Evolutionary conservation across 2,329 filamentous ascomycete species (phyloP).

Genomic region (Dactylellina cionopaga): DNA sequence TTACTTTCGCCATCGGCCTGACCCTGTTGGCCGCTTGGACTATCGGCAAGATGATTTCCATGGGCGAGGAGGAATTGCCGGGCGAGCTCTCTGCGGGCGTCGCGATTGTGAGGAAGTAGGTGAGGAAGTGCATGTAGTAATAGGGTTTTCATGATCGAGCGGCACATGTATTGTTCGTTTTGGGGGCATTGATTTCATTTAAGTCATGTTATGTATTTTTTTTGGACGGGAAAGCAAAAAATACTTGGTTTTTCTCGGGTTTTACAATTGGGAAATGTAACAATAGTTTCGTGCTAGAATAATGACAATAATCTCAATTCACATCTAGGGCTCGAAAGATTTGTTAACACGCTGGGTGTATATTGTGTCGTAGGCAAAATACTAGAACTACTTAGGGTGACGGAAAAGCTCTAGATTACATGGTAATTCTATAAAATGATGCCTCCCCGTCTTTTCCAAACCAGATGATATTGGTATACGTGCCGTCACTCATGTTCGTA

Average conservation of each 20-base stretch:
- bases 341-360: too few relatives aligned
- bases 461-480: too few relatives aligned
- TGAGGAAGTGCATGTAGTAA: slow-evolving; percentile 38
- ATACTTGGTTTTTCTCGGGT: not conserved
- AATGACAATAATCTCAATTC: slow-evolving; percentile 33
- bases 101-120: slow-evolving; percentile 70
- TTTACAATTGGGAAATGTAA: slow-evolving; percentile 46
- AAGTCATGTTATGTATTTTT: not conserved
- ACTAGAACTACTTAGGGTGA: too few relatives aligned
- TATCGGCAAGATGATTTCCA: slow-evolving; percentile 78
- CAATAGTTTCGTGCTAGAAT: slow-evolving; percentile 46
- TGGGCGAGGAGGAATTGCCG: slow-evolving; percentile 85
- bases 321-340: not conserved
- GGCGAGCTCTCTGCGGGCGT: slow-evolving; percentile 97
- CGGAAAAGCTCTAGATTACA: too few relatives aligned
- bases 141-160: slow-evolving; percentile 38
- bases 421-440: too few relatives aligned
- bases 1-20: slow-evolving; percentile 76
- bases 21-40: slow-evolving; percentile 72
- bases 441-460: too few relatives aligned
- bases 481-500: too few relatives aligned
- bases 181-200: slow-evolving; percentile 15
- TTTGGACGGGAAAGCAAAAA: not conserved
- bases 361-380: too few relatives aligned
- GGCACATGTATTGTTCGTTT: slow-evolving; percentile 22